phyloP scores from a whole-genome alignment of 768 basidiomycete genomes.

The Hypsizygus marmoreus region DNA sequence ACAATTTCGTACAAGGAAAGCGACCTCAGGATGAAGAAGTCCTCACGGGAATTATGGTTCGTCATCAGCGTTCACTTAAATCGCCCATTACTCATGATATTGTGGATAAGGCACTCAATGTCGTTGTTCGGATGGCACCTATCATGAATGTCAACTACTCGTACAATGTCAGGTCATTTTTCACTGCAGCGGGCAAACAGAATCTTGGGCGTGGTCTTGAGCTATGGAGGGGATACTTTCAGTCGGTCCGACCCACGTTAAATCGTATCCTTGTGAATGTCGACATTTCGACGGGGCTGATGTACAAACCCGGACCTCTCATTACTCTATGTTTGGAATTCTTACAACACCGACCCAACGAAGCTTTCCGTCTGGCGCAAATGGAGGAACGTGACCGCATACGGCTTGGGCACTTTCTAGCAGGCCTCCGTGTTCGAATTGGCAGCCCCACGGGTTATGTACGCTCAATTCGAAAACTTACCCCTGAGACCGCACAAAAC shows the following conservation, averaged over 20 bases:
- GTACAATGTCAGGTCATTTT: conserved; percentile 76
- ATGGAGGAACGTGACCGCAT: conserved; percentile 56
- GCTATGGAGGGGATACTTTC: conserved; percentile 82
- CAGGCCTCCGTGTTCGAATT: conserved; percentile 32
- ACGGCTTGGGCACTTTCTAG: conserved; percentile 37
- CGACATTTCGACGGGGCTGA: conserved; percentile 75
- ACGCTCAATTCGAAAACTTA: no score
- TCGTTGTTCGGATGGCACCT: conserved; percentile 78
- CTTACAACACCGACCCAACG: conserved; percentile 38
- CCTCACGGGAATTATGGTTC: conserved; percentile 58
- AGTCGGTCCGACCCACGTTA: conserved; percentile 70
- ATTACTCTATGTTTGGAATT: conserved; percentile 60
- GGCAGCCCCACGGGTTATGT: conserved; percentile 51
- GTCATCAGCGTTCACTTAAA: conserved; percentile 15
- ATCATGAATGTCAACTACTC: conserved; percentile 63
- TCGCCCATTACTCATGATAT: not conserved
- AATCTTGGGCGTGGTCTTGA: conserved; percentile 63
- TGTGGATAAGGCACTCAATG: conserved; percentile 64
- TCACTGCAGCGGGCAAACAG: conserved; percentile 54
- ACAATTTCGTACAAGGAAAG: no score
- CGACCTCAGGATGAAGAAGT: no score
- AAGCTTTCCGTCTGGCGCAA: conserved; percentile 33
- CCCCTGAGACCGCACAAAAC: conserved; percentile 47
- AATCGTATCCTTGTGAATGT: conserved; percentile 70
- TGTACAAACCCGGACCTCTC: conserved; percentile 69